Percentiles rank a stretch among this genome's conserved stretches.
Conservation (phyloP, 2,329 filamentous ascomycete species). For the Fusarium lateritium region DNA sequence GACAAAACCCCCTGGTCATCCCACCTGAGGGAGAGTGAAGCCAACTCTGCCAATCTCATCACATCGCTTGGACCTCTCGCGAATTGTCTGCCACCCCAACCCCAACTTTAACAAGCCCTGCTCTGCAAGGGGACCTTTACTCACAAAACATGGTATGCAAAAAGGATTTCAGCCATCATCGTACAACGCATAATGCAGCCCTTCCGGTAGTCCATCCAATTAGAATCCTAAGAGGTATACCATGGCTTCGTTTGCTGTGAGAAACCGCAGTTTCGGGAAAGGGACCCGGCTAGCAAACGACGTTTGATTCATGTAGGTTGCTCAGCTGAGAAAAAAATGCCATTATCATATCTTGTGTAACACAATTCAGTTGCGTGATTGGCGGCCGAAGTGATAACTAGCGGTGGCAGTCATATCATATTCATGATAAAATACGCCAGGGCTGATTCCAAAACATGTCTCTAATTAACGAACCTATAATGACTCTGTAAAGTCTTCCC, state of each 20-base stretch:
- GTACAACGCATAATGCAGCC: slow-evolving; percentile 24
- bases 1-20: neutral
- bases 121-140: slow-evolving; percentile 9
- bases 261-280: neutral
- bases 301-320: neutral
- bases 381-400: slow-evolving; percentile 2
- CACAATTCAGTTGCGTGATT: neutral
- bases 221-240: neutral
- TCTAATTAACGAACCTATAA: slow-evolving; percentile 3
- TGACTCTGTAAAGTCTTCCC: neutral
- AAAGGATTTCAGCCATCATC: slow-evolving; percentile 8
- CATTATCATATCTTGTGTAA: neutral
- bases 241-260: neutral
- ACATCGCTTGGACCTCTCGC: slow-evolving; percentile 11
- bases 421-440: neutral
- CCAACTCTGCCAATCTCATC: neutral
- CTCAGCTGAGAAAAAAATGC: neutral
- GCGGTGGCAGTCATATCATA: slow-evolving; percentile 6
- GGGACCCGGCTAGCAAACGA: neutral
- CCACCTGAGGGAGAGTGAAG: neutral
- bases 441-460: slow-evolving; percentile 11
- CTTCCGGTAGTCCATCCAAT: slow-evolving; percentile 11
- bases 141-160: slow-evolving; percentile 1
- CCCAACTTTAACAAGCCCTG: neutral
- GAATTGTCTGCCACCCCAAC: slow-evolving; percentile 12